These are phyloP conservation scores for Macadamia tetraphylla DNA, from an alignment of 164 flowering plant genomes.

Conservation along the genomic window DNA sequence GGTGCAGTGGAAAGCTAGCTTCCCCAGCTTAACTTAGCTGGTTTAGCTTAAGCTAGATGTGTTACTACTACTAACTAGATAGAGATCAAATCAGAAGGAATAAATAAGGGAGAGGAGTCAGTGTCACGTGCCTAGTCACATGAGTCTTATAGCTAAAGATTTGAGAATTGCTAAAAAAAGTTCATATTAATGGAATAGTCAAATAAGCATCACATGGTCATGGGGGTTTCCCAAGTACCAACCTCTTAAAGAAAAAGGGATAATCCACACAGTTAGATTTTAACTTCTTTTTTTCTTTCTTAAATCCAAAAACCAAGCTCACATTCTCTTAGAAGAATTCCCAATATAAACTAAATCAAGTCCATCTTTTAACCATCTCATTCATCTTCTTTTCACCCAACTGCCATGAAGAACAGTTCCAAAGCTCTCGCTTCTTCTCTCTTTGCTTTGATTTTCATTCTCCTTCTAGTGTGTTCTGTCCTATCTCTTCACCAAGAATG, in stretches of 20 bases:
- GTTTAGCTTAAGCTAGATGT: no score
- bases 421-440: constrained; percentile 19
- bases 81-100: constrained; percentile 5
- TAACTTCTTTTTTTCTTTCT: not conserved
- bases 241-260: constrained; percentile 9
- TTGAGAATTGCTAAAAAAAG: constrained; percentile 14
- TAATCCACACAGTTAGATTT: no score
- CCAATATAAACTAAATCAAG: constrained; percentile 4
- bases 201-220: constrained; percentile 44
- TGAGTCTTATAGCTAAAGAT: constrained; percentile 19
- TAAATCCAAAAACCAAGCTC: not conserved
- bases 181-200: constrained; percentile 15
- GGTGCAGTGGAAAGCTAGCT: constrained; percentile 19
- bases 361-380: not conserved
- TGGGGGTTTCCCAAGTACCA: constrained; percentile 29
- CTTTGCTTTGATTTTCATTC: constrained; percentile 22
- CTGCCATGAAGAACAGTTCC: constrained; percentile 23
- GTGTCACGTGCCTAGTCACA: constrained; percentile 34
- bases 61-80: not conserved
- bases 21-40: constrained; percentile 23
- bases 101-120: constrained; percentile 18
- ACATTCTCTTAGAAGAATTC: not conserved
- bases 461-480: constrained; percentile 14
- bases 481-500: constrained; percentile 13
- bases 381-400: not conserved